Base-by-base conservation (phyloP, 2,329 filamentous ascomycete genomes). In the Hymenoscyphus scutula region DNA sequence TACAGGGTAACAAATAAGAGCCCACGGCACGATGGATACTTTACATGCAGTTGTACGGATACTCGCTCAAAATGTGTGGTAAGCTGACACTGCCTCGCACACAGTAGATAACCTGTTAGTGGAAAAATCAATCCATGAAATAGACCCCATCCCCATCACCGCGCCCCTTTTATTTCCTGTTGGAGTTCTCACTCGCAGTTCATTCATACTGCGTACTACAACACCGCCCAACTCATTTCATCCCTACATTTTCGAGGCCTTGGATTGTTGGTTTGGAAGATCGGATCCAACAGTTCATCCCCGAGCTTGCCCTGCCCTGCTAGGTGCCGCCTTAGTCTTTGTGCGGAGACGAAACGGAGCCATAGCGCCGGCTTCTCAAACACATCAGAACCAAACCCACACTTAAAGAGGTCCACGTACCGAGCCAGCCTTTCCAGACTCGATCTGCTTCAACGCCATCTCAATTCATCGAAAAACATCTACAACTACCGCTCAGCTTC, bases 351-450 rank as follows among this genome's bases (percentile, higher is more conserved):
- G 30, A 29, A 37, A 32, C 27, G 27, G 53, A 37, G n/a, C 29
- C 30, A 30, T 56, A 56, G 54, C 30, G 30, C n/a, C 30, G 54
- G 54, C 54, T 56, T 51, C 45, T 51, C 45, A 51, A 51, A 51
- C 45, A 51, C 41, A 51, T 10, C 45, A 51, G 45, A 51, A 51
- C 19, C 45, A 19, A 51, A 51, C 19, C 45, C 45, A 51, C 45
- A 51, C 45, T 5, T 51, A 51, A 51, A 13, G 45, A 11, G 23
- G 10, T n/a, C n/a, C n/a, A n/a, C n/a, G n/a, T 5, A 51, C 45
- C 19, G 19, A 25, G 45, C 45, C 45, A 25, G 23, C 45, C 19
- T 25, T 51, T 51, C 8, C 45, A 51, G 19, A 51, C 45, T 51
- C 19, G 45, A 51, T 51, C 45, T 19, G 19, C 45, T 51, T 11